Conservation (phyloP, 148 eudicot species). For the Mesembryanthemum crystallinum region DNA sequence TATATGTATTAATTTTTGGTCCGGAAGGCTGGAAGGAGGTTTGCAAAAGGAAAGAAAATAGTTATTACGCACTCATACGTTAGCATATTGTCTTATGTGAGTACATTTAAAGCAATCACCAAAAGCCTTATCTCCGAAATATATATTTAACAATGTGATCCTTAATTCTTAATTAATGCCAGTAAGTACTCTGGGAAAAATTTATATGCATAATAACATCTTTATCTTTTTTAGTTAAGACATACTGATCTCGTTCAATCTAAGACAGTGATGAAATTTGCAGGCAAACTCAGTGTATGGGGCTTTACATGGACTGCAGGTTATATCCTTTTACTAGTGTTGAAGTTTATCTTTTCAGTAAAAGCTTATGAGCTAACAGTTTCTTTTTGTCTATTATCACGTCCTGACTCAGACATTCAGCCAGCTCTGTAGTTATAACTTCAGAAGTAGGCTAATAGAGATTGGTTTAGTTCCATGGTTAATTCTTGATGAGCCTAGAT, state of each 20-base stretch:
- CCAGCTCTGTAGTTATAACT: conserved; percentile 73
- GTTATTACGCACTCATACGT: neutral
- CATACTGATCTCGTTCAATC: neutral
- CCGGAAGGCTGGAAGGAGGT: too few species aligned
- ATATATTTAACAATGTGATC: neutral
- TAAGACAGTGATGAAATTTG: conserved; percentile 15
- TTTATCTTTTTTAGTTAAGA: neutral
- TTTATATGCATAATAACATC: neutral
- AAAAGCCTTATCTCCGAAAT: neutral
- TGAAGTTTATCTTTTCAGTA: neutral
- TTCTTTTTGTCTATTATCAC: neutral
- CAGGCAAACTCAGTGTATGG: conserved; percentile 95
- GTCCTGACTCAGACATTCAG: conserved; percentile 75
- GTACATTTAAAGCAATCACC: too few species aligned
- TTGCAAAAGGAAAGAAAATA: neutral
- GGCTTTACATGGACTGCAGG: conserved; percentile 92
- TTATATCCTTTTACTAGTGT: conserved; percentile 25
- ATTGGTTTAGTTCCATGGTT: conserved; percentile 65
- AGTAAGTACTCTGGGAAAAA: neutral
- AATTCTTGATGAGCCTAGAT: conserved; percentile 73
- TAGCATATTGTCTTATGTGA: neutral
- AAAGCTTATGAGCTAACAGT: conserved; percentile 15
- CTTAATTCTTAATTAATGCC: neutral
- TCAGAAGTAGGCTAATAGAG: conserved; percentile 54
- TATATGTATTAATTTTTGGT: neutral